Conservation (phyloP, 805 yeast genomes). For the Lachancea dasiensis region DNA sequence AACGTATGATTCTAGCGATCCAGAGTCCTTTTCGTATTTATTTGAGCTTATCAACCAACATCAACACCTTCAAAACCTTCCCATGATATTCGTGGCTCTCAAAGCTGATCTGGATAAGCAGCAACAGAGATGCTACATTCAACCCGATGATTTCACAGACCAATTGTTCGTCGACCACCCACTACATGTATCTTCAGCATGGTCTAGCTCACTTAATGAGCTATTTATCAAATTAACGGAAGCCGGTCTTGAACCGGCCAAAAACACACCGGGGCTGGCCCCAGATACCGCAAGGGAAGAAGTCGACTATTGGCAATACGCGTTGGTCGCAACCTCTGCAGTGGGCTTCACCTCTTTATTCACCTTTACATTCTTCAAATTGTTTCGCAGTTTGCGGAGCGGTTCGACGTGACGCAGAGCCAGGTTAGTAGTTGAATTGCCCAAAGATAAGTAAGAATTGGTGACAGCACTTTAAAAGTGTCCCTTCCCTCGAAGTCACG, state of each 20-base stretch:
- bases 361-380: conserved; percentile 58
- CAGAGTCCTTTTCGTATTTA: conserved; percentile 83
- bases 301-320: conserved; percentile 42
- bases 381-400: conserved; percentile 20
- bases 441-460: too few relatives aligned
- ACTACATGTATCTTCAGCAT: conserved; percentile 79
- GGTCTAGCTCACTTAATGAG: conserved; percentile 85
- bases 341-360: conserved; percentile 58
- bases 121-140: conserved; percentile 79
- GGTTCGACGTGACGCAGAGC: conserved; percentile 1
- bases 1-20: conserved; percentile 91
- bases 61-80: conserved; percentile 57
- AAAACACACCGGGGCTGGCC: conserved; percentile 72
- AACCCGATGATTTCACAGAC: conserved; percentile 82
- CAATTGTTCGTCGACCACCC: conserved; percentile 69
- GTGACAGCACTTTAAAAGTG: neutral
- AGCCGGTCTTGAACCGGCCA: conserved; percentile 74
- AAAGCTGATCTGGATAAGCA: conserved; percentile 95
- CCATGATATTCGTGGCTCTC: conserved; percentile 81
- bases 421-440: too few relatives aligned
- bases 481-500: too few relatives aligned
- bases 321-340: conserved; percentile 62
- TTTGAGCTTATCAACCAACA: conserved; percentile 61
- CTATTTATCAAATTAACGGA: conserved; percentile 81
- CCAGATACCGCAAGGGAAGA: conserved; percentile 53